These are phyloP conservation scores for Cichorium intybus DNA, from an alignment of 140 eudicot species.

Conservation along the genomic window DNA sequence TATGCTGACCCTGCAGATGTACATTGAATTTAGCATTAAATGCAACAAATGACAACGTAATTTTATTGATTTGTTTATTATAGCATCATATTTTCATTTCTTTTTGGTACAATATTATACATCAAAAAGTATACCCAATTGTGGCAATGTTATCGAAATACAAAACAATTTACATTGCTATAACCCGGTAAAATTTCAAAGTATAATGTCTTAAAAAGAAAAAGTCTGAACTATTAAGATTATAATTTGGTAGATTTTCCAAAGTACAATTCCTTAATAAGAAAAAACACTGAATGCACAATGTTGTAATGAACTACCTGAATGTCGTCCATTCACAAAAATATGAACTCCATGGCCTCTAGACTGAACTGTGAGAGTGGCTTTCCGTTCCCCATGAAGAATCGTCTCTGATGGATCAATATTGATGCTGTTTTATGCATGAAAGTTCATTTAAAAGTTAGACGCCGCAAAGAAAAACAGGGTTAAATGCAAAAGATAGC, in stretches of 20 bases:
- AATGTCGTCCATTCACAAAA: conserved; percentile 58
- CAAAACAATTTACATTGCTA: not conserved
- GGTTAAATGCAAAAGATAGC: no score
- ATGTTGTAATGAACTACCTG: conserved; percentile 42
- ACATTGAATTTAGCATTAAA: not conserved
- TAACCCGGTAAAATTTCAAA: not conserved
- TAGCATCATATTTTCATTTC: not conserved
- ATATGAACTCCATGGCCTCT: conserved; percentile 82
- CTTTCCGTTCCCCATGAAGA: conserved; percentile 57
- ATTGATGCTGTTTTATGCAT: conserved; percentile 44
- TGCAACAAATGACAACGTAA: no score
- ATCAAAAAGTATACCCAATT: not conserved
- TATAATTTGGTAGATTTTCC: not conserved
- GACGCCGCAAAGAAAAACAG: not conserved
- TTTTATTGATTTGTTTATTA: not conserved
- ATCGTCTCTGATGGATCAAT: conserved; percentile 57
- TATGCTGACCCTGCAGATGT: conserved; percentile 68
- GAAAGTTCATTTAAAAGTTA: conserved; percentile 5
- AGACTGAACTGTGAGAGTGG: conserved; percentile 62
- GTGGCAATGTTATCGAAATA: not conserved
- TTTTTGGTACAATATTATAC: not conserved
- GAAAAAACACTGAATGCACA: not conserved
- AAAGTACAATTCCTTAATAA: no score
- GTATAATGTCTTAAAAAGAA: not conserved
- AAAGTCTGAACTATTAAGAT: not conserved